These are phyloP conservation scores for Chlorella sp. DNA, from an alignment of 139 green algal species.

Conservation along the genomic window DNA sequence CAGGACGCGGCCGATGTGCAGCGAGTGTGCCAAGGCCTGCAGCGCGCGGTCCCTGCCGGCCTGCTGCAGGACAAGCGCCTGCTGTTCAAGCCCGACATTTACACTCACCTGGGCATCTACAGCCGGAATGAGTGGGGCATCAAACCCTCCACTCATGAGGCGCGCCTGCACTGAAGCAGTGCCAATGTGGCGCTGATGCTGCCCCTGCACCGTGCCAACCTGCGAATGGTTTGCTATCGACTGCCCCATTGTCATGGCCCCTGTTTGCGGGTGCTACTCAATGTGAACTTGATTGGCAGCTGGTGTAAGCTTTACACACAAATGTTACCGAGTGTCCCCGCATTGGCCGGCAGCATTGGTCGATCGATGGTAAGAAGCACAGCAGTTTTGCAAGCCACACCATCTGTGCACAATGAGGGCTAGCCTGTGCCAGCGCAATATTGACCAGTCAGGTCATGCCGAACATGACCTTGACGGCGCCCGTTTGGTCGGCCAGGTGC, in stretches of 20 bases:
- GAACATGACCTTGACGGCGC: conserved; percentile 73
- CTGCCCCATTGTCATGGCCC: too few relatives aligned
- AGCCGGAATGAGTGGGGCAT: conserved; percentile 16
- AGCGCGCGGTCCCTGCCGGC: not conserved
- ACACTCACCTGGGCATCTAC: conserved; percentile 49
- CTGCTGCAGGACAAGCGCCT: conserved; percentile 28
- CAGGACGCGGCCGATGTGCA: conserved; percentile 21
- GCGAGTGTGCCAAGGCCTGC: conserved; percentile 1
- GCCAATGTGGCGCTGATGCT: not conserved
- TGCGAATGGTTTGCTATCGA: too few relatives aligned
- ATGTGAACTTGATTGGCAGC: too few relatives aligned
- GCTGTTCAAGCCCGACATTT: conserved; percentile 53
- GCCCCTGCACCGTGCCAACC: too few relatives aligned
- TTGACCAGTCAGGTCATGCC: not conserved
- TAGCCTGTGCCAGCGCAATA: too few relatives aligned
- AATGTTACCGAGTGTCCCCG: too few relatives aligned
- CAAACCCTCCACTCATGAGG: conserved; percentile 9
- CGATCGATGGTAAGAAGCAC: too few relatives aligned
- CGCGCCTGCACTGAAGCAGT: not conserved
- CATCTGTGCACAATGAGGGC: too few relatives aligned
- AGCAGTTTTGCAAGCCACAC: too few relatives aligned
- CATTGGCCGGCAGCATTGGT: too few relatives aligned
- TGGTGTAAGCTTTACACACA: too few relatives aligned
- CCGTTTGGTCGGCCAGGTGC: conserved; percentile 44
- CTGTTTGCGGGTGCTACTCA: too few relatives aligned